Evolutionary conservation across 2,329 filamentous ascomycete species (phyloP).

Genomic region (Blumeria graminis): DNA sequence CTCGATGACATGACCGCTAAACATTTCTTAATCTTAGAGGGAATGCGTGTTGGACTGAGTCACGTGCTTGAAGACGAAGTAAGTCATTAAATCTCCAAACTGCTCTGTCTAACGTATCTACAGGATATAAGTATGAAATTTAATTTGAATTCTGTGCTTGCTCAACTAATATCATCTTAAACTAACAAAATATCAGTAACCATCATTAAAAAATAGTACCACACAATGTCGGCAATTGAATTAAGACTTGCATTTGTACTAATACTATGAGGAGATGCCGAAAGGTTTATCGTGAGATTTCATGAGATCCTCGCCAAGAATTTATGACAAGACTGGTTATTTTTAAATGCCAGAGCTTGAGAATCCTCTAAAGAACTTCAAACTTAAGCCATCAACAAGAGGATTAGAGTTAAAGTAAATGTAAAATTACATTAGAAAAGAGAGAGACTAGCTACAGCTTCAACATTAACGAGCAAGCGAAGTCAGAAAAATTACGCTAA

Average conservation of each 20-base stretch:
- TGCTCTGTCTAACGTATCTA: not conserved
- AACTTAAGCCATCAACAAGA: not conserved
- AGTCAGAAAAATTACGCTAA: no score
- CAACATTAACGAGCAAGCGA: no score
- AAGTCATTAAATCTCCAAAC: not conserved
- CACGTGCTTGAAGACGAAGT: slow-evolving; percentile 86
- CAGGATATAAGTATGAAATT: not conserved
- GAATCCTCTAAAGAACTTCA: not conserved
- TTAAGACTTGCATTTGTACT: no score
- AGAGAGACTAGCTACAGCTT: no score
- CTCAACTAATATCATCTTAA: not conserved
- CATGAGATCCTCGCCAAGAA: not conserved
- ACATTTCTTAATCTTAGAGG: slow-evolving; percentile 22
- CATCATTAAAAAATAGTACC: not conserved
- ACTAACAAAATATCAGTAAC: not conserved
- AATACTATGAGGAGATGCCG: not conserved
- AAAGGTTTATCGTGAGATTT: not conserved
- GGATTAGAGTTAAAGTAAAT: no score
- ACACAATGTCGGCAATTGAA: not conserved
- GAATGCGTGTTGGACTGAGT: slow-evolving; percentile 72
- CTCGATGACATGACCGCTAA: not conserved
- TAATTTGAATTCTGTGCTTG: not conserved
- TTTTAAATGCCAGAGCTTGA: not conserved
- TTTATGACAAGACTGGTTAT: not conserved
- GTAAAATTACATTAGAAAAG: no score